These are phyloP conservation scores for Tuber brumale DNA, from an alignment of 495 filamentous ascomycete genomes.

Conservation along the genomic window DNA sequence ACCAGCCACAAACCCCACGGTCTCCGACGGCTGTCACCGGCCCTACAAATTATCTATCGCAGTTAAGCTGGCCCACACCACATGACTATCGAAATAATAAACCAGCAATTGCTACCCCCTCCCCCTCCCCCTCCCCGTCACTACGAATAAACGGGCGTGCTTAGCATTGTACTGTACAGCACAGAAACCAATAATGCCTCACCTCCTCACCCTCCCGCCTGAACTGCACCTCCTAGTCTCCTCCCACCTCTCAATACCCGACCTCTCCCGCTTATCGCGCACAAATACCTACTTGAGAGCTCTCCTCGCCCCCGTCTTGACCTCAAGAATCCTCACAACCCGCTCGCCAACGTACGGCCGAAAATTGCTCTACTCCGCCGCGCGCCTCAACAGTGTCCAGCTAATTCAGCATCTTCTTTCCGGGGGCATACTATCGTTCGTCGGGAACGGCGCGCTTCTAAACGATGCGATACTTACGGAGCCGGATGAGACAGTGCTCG, in stretches of 20 bases:
- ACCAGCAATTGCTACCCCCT: not conserved
- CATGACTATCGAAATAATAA: not conserved
- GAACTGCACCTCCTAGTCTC: not conserved
- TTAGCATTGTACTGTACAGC: too few species aligned
- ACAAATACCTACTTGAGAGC: not conserved
- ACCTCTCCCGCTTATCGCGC: constrained; percentile 1
- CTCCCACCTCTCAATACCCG: not conserved
- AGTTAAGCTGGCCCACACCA: not conserved
- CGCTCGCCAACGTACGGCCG: not conserved
- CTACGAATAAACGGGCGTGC: not conserved
- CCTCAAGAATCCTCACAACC: not conserved
- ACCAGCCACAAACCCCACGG: not conserved
- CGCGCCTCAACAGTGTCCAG: not conserved
- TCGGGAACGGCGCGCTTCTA: not conserved
- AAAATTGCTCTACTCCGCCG: not conserved
- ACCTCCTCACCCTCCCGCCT: not conserved
- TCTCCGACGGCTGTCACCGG: not conserved
- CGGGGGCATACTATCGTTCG: not conserved
- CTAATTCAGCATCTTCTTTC: not conserved
- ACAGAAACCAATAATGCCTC: not conserved
- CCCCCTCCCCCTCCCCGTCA: not conserved
- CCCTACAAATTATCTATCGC: not conserved
- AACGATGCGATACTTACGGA: not conserved
- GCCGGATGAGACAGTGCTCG: not conserved
- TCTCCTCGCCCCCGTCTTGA: not conserved